Evolutionary conservation across 345 rosid species (phyloP).

Genomic region (Mallotus nudiflorus): DNA sequence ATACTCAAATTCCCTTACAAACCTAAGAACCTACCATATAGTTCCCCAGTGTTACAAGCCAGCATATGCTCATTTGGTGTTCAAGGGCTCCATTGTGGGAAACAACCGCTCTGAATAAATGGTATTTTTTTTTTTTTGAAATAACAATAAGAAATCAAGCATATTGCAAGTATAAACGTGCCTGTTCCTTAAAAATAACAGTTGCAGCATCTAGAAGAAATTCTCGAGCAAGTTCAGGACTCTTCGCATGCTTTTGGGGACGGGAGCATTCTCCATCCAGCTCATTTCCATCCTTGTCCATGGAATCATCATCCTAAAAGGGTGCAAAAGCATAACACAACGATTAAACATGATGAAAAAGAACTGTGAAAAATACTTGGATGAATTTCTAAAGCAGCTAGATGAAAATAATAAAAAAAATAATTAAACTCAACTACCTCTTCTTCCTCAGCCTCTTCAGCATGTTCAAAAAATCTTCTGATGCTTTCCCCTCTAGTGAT

Average conservation of each 20-base stretch:
- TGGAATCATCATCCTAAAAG: slow-evolving; percentile 88
- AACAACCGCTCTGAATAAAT: too few relatives aligned
- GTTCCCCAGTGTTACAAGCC: neutral
- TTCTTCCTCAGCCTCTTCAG: slow-evolving; percentile 97
- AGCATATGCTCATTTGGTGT: neutral
- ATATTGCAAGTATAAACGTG: slow-evolving; percentile 32
- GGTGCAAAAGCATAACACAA: slow-evolving; percentile 15
- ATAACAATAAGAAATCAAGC: neutral
- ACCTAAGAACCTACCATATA: slow-evolving; percentile 11
- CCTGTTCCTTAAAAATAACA: slow-evolving; percentile 97
- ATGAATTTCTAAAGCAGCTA: too few relatives aligned
- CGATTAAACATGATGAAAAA: neutral
- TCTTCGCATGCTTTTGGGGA: slow-evolving; percentile 99
- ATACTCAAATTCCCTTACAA: neutral
- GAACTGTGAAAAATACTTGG: neutral
- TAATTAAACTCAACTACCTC: slow-evolving; percentile 54
- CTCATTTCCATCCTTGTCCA: slow-evolving; percentile 95
- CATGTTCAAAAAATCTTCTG: slow-evolving; percentile 84
- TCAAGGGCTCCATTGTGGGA: neutral
- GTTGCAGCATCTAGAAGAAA: slow-evolving; percentile 97
- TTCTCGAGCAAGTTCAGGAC: slow-evolving; percentile 99
- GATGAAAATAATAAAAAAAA: neutral
- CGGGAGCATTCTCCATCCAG: slow-evolving; percentile 96
- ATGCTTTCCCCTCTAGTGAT: slow-evolving; percentile 84
- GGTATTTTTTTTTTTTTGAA: neutral